Evolutionary conservation across 2,329 filamentous ascomycete species (phyloP).

Genomic region (Volutella citrinella): DNA sequence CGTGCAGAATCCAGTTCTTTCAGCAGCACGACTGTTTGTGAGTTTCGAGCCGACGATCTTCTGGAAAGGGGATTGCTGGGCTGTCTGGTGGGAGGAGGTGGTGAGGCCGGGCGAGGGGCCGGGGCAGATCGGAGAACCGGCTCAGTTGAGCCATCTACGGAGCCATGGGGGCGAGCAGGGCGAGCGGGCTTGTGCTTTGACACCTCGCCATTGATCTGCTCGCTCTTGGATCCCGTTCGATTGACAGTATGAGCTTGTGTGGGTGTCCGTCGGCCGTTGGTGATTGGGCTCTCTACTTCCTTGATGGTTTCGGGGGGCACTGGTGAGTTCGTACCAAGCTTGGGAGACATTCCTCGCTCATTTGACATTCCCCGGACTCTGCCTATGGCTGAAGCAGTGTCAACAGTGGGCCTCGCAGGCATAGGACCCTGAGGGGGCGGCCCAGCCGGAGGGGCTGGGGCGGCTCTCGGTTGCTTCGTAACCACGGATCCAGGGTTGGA

Average conservation of each 20-base stretch:
- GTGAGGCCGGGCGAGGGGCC: conserved; percentile 48
- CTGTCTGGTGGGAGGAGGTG: conserved; percentile 56
- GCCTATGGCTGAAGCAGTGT: conserved; percentile 37
- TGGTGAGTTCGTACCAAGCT: conserved; percentile 34
- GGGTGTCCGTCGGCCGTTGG: conserved; percentile 64
- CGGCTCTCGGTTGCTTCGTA: conserved; percentile 34
- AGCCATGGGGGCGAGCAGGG: conserved; percentile 54
- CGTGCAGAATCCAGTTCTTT: conserved; percentile 85
- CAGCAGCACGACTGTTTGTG: conserved; percentile 69
- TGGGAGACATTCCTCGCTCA: conserved; percentile 40
- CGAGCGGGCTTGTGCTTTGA: conserved; percentile 32
- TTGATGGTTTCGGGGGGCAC: conserved; percentile 33
- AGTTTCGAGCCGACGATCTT: conserved; percentile 58
- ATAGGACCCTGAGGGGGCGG: conserved; percentile 55
- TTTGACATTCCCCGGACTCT: conserved; percentile 49
- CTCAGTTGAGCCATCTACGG: conserved; percentile 67
- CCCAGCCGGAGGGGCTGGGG: conserved; percentile 38
- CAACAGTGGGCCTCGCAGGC: conserved; percentile 44
- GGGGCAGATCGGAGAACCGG: conserved; percentile 37
- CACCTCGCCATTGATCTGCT: conserved; percentile 27
- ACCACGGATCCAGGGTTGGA: too few relatives aligned
- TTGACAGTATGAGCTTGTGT: too few relatives aligned
- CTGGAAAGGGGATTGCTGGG: conserved; percentile 56
- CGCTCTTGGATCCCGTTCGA: conserved; percentile 35
- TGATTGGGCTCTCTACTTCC: conserved; percentile 48